Evolutionary conservation across 768 basidiomycete genomes (phyloP).

Genomic region (Lactifluus echinatus): DNA sequence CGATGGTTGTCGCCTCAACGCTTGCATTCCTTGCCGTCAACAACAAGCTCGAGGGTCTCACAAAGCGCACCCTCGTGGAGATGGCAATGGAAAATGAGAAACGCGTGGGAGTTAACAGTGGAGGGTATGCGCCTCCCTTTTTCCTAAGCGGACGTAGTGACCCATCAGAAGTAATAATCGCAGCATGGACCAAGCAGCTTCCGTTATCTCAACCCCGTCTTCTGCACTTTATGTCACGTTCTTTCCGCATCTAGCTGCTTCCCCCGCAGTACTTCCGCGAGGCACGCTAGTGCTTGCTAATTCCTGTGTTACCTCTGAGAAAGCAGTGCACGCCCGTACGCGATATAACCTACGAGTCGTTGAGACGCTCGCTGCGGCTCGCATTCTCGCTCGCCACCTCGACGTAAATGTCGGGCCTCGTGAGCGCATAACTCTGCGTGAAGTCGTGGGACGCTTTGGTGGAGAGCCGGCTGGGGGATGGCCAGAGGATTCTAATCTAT

Average conservation of each 20-base stretch:
- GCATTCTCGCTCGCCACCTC: slow-evolving; percentile 57
- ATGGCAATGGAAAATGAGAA: slow-evolving; percentile 82
- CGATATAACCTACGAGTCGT: slow-evolving; percentile 88
- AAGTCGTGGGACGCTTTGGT: slow-evolving; percentile 52
- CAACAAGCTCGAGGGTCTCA: slow-evolving; percentile 44
- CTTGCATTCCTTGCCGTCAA: slow-evolving; percentile 75
- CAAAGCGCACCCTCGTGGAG: slow-evolving; percentile 64
- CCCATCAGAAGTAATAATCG: not conserved
- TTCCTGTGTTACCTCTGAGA: slow-evolving; percentile 75
- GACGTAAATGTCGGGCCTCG: slow-evolving; percentile 33
- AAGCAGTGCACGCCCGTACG: slow-evolving; percentile 63
- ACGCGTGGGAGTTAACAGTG: slow-evolving; percentile 75
- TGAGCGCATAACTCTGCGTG: slow-evolving; percentile 55
- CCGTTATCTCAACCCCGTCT: slow-evolving; percentile 62
- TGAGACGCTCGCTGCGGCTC: slow-evolving; percentile 77
- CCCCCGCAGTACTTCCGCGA: slow-evolving; percentile 55
- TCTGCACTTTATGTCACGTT: slow-evolving; percentile 77
- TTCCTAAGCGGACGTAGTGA: not conserved
- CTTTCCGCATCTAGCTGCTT: slow-evolving; percentile 61
- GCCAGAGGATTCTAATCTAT: slow-evolving; percentile 37
- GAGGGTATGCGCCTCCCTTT: slow-evolving; percentile 42
- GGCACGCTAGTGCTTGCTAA: slow-evolving; percentile 73
- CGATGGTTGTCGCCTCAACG: slow-evolving; percentile 84
- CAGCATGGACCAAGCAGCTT: slow-evolving; percentile 90
- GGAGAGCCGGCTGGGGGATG: slow-evolving; percentile 36